Evolutionary conservation across 1,284 basidiomycete genomes (phyloP).

Genomic region (Tausonia pullulans): DNA sequence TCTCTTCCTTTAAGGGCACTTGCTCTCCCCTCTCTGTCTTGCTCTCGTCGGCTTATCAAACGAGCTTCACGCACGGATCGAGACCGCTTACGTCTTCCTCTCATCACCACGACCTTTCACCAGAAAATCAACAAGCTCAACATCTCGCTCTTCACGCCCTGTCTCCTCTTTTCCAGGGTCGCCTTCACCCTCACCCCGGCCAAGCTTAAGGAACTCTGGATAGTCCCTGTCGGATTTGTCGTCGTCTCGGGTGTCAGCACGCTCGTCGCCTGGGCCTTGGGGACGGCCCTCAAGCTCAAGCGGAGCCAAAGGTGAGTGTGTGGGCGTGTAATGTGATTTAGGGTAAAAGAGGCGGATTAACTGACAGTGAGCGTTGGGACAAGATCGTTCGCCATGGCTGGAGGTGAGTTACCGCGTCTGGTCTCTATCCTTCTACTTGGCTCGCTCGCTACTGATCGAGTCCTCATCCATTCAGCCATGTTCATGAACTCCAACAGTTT

Average conservation of each 20-base stretch:
- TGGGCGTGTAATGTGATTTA: constrained; percentile 28
- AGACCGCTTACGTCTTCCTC: too few relatives aligned
- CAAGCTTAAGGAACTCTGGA: constrained; percentile 78
- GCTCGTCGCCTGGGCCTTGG: constrained; percentile 33
- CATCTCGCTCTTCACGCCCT: constrained; percentile 82
- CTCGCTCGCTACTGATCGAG: neutral
- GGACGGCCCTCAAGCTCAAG: constrained; percentile 33
- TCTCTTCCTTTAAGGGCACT: constrained; percentile 43
- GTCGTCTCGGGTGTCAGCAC: constrained; percentile 55
- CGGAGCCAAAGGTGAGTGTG: constrained; percentile 36
- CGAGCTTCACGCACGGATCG: neutral
- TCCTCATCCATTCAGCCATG: constrained; percentile 38
- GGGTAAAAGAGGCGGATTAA: too few relatives aligned
- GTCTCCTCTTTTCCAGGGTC: constrained; percentile 81
- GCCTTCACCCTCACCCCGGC: constrained; percentile 42
- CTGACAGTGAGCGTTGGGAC: too few relatives aligned
- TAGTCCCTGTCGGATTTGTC: constrained; percentile 75
- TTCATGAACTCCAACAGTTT: constrained; percentile 90
- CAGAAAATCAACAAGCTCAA: constrained; percentile 69
- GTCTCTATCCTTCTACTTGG: neutral
- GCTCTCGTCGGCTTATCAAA: neutral
- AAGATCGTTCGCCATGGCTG: constrained; percentile 17
- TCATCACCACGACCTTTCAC: constrained; percentile 6
- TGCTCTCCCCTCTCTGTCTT: constrained; percentile 17
- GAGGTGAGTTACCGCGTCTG: neutral